These are phyloP conservation scores for Thielaviopsis ethacetica DNA, from an alignment of 2,329 filamentous ascomycete genomes.

Conservation along the genomic window DNA sequence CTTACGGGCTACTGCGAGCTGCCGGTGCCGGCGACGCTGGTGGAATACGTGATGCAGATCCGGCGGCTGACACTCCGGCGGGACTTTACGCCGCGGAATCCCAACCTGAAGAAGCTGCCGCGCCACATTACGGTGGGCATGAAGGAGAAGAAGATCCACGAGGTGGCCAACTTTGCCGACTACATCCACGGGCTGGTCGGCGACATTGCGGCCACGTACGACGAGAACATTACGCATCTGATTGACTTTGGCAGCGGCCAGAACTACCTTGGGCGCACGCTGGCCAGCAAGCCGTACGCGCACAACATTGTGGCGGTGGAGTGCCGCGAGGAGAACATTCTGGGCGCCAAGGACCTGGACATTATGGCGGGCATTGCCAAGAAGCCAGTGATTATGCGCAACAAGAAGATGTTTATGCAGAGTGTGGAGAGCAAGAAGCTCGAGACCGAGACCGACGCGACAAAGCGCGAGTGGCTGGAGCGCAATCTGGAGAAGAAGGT, in stretches of 20 bases:
- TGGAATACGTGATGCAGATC: slow-evolving; percentile 57
- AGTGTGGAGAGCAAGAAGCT: slow-evolving; percentile 32
- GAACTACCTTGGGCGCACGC: slow-evolving; percentile 80
- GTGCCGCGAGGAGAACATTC: slow-evolving; percentile 70
- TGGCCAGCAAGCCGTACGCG: slow-evolving; percentile 76
- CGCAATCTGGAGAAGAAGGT: slow-evolving; percentile 11
- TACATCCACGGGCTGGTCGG: slow-evolving; percentile 52
- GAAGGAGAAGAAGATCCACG: slow-evolving; percentile 91
- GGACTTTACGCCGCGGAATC: slow-evolving; percentile 31
- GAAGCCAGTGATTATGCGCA: slow-evolving; percentile 56
- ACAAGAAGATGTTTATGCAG: slow-evolving; percentile 62
- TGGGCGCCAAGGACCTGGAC: slow-evolving; percentile 70
- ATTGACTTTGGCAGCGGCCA: slow-evolving; percentile 95
- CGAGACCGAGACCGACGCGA: slow-evolving; percentile 25
- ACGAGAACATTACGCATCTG: slow-evolving; percentile 58
- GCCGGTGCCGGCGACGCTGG: slow-evolving; percentile 36
- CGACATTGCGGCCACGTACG: slow-evolving; percentile 39
- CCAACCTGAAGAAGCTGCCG: slow-evolving; percentile 41
- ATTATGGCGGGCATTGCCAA: slow-evolving; percentile 61
- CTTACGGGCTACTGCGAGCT: slow-evolving; percentile 13
- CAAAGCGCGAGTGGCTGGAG: slow-evolving; percentile 16
- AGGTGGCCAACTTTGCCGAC: slow-evolving; percentile 78
- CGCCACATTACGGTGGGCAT: slow-evolving; percentile 70
- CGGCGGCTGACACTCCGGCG: slow-evolving; percentile 52
- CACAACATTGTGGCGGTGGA: slow-evolving; percentile 83